Evolutionary conservation across 2,329 filamentous ascomycete genomes (phyloP), one percentile per base, ranked within the genome.

Genomic region (Alternaria consortialis): DNA sequence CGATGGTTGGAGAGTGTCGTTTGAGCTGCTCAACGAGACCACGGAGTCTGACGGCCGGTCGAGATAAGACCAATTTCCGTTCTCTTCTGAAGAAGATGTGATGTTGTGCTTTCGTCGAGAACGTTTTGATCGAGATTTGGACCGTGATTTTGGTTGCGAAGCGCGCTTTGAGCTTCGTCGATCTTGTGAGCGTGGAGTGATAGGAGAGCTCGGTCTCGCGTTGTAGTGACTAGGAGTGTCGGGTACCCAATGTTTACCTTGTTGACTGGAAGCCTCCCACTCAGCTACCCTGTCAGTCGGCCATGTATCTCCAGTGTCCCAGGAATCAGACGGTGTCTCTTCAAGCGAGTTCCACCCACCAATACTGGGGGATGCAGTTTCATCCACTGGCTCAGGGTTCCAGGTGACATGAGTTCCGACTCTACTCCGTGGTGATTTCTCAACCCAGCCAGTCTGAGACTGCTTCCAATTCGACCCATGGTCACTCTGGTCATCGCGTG

Each of bases 261-360:
- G 43, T 44, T 43, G 34, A 13, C 53, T 55, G 6, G 20, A 25
- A 47, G 57, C 43, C 13, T 54, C 55, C 42, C 56, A 58, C 3
- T 20, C 44, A 7, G 40, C 25, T 23, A 36, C n/a, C 17, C 51
- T 59, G 17, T 48, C 58, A 2, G 42, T 58, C 32, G 53, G 58
- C 68, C 66, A 67, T 1, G 68, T 63, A 12, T 69, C 63, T 7
- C 64, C 64, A 2, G 60, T 63, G 11, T 70, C 63, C 71, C 71
- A 73, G 4, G 67, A 64, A 7, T 72, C 69, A 5, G 55, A 52
- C 4, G 46, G 23, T 0, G 60, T 62, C 12, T 68, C 56, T 3
- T 65, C 62, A 11, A 25, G 50, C 20, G 59, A 58, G 13, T 31
- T 51, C 70, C 70, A 75, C 8, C 43, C 60, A 8, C 56, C 37